These are phyloP conservation scores for Iberis amara DNA, from an alignment of 441 rosid genomes.

Conservation along the genomic window DNA sequence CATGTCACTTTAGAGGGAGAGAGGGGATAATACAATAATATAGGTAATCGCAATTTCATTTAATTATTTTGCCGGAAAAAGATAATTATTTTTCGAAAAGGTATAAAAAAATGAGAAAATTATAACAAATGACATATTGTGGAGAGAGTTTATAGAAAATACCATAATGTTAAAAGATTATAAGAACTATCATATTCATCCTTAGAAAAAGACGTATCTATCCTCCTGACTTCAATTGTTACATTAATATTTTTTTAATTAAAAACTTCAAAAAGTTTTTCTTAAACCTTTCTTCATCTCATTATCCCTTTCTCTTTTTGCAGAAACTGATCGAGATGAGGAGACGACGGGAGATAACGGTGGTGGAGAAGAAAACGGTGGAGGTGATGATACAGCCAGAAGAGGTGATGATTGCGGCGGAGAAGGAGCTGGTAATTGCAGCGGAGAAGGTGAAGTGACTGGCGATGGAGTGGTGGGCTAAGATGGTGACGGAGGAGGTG, in stretches of 20 bases:
- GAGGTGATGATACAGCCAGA: slow-evolving; percentile 34
- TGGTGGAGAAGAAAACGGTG: slow-evolving; percentile 34
- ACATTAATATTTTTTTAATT: no score
- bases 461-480: slow-evolving; percentile 46
- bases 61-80: not conserved
- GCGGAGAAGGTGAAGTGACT: slow-evolving; percentile 38
- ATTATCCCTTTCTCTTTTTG: no score
- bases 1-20: slow-evolving; percentile 15
- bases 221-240: no score
- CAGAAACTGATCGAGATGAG: slow-evolving; percentile 17
- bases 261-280: no score
- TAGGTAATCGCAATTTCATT: not conserved
- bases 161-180: no score
- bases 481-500: slow-evolving; percentile 41
- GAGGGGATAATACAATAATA: not conserved
- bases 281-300: no score
- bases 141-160: no score
- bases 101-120: no score
- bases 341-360: slow-evolving; percentile 37
- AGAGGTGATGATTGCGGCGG: slow-evolving; percentile 32
- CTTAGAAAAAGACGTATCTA: no score
- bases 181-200: no score
- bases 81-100: no score
- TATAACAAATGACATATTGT: no score
- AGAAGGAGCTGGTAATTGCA: slow-evolving; percentile 34